Evolutionary conservation across 1,284 basidiomycete genomes (phyloP), one percentile per base, ranked within the genome.

Genomic region (Omphalotus olearius): DNA sequence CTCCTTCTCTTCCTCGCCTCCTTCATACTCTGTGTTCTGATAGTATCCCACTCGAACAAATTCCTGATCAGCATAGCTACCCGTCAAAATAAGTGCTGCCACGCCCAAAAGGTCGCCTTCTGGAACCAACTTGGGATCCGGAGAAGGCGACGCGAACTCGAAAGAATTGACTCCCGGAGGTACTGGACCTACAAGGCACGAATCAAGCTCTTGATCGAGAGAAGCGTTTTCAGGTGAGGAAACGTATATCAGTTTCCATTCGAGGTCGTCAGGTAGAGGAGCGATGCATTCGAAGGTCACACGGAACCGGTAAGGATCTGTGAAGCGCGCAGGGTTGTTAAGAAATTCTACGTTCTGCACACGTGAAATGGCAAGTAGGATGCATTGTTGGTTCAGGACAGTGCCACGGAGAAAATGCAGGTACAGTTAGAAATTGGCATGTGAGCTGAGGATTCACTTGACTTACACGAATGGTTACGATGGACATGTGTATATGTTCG

Each of bases 11-110:
- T 92, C 91, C 56, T 95, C 91, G 58, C 89, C 89, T 10, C 40
- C 48, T 67, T 98, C 94, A 67, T 98, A 98, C 66, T 98, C 95
- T 45, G 95, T 98, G 67, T 98, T 97, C 69, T 99, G 97, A 68
- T 99, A 99, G 71, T 99, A 99, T 4, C 97, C 96, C 17, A 99
- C 95, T 38, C 96, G 84, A 36, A 99, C 96, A 68, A 99, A 99
- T 68, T 99, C 96, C 63, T 97, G 93, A 50, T 96, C 94, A 30
- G 83, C 83, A 69, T 96, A 90, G 49, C 90, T 83, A 47, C 90
- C 88, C n/a, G 93, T 93, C 58, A 94, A 78, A 63, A 96, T 92
- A 62, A 96, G 83, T 2, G 93, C 93, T 0, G 93, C 90, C 13
- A 96, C 91, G 37, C 93, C 93, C 1, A 96, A 77, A 13, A 93